Percentiles rank a stretch among this genome's conserved stretches.
These are phyloP conservation scores for Arabidopsis suecica DNA, from an alignment of 345 rosid species.

Conservation along the genomic window DNA sequence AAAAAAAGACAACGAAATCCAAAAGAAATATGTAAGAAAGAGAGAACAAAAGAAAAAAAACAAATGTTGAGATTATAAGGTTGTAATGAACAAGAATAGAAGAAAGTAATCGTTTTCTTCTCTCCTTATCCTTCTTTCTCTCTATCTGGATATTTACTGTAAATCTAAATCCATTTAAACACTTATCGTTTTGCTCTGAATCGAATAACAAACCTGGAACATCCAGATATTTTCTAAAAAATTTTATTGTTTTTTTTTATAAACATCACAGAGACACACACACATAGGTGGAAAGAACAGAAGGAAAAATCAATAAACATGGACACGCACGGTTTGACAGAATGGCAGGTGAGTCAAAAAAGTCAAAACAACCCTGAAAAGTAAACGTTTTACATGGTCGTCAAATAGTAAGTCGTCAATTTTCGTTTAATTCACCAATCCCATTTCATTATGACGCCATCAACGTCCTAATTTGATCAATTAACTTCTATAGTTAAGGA, in stretches of 20 bases:
- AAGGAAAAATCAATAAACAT: slow-evolving; percentile 4
- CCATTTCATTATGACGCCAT: neutral
- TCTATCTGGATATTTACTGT: slow-evolving; percentile 32
- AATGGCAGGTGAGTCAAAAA: slow-evolving; percentile 33
- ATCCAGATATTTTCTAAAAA: slow-evolving; percentile 37
- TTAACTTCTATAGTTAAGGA: neutral
- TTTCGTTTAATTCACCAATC: neutral
- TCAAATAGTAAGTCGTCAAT: slow-evolving; percentile 12
- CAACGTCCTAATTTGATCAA: too few relatives aligned
- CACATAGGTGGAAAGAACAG: neutral
- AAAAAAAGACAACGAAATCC: slow-evolving; percentile 12
- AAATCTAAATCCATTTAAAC: slow-evolving; percentile 26
- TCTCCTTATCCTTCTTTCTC: slow-evolving; percentile 10
- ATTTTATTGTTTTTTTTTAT: neutral
- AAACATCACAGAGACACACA: neutral
- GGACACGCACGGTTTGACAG: slow-evolving; percentile 41
- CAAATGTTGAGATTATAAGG: slow-evolving; percentile 1
- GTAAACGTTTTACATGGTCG: slow-evolving; percentile 18
- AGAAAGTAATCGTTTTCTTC: slow-evolving; percentile 11
- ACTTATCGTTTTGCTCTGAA: slow-evolving; percentile 18
- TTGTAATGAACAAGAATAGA: slow-evolving; percentile 41
- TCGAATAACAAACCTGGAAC: slow-evolving; percentile 38
- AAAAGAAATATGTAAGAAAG: slow-evolving; percentile 20
- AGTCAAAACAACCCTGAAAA: neutral
- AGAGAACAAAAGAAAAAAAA: neutral